Conservation (phyloP, 805 yeast species). For the Candida ponderosae region DNA sequence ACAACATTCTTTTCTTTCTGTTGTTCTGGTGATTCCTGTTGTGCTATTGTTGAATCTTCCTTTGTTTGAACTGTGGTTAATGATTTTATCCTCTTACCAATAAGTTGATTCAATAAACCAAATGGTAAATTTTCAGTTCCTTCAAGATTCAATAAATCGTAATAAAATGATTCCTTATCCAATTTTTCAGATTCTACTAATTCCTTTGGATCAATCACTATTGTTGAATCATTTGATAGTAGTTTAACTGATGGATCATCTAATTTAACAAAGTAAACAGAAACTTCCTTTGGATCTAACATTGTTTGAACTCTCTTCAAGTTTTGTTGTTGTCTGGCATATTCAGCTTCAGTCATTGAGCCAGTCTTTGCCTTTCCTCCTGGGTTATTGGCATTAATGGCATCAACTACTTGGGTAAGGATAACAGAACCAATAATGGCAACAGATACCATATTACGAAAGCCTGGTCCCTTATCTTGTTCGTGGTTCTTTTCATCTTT, state of each 20-base stretch:
- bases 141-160: slow-evolving; percentile 38
- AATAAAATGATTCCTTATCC: slow-evolving; percentile 37
- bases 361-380: slow-evolving; percentile 22
- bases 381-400: slow-evolving; percentile 26
- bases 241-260: slow-evolving; percentile 13
- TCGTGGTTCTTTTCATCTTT: slow-evolving; percentile 1
- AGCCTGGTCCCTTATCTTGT: slow-evolving; percentile 25
- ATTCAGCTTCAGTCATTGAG: slow-evolving; percentile 27
- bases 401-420: slow-evolving; percentile 29
- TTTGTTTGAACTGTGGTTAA: slow-evolving; percentile 11
- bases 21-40: no score
- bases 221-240: slow-evolving; percentile 8
- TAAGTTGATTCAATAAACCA: slow-evolving; percentile 26
- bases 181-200: slow-evolving; percentile 39
- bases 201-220: slow-evolving; percentile 42
- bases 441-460: slow-evolving; percentile 32
- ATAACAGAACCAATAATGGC: slow-evolving; percentile 39
- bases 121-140: slow-evolving; percentile 22
- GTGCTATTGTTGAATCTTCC: no score
- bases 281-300: slow-evolving; percentile 32
- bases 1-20: no score
- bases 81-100: slow-evolving; percentile 22
- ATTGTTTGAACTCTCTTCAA: slow-evolving; percentile 41
- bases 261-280: slow-evolving; percentile 31
- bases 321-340: slow-evolving; percentile 38